Conservation (phyloP, 192 early-diverging fungal genomes). For the Paraglomus brasilianum region DNA sequence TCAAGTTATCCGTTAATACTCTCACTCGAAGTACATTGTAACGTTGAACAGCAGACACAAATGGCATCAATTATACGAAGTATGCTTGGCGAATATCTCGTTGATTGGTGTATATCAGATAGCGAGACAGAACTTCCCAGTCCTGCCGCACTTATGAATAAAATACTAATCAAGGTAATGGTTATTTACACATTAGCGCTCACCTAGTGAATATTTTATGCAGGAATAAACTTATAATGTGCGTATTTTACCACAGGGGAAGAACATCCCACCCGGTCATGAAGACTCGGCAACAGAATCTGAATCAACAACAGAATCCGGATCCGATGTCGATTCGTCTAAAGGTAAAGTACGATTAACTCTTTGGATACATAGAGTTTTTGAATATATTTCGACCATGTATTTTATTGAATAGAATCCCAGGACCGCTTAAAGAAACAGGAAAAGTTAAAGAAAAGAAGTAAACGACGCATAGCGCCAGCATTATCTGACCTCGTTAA, state of each 20-base stretch:
- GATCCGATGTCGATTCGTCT: constrained; percentile 43
- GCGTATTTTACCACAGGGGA: constrained; percentile 6
- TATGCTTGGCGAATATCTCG: constrained; percentile 67
- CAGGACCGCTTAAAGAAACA: constrained; percentile 11
- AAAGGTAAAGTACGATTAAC: background rate
- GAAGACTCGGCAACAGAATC: constrained; percentile 26
- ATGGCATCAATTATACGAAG: constrained; percentile 71
- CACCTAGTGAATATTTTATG: background rate
- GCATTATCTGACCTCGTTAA: constrained; percentile 58
- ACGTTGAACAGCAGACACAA: constrained; percentile 64
- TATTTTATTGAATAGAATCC: background rate
- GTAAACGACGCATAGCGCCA: constrained; percentile 48
- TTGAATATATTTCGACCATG: background rate
- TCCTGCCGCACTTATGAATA: constrained; percentile 64
- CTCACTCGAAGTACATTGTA: constrained; percentile 84
- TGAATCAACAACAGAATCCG: constrained; percentile 42
- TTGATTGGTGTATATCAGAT: constrained; percentile 45
- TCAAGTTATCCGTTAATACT: constrained; percentile 82
- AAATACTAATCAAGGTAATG: constrained; percentile 77
- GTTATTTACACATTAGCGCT: constrained; percentile 15
- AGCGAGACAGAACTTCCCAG: constrained; percentile 59
- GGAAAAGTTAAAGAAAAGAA: constrained; percentile 33
- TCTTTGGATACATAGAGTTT: background rate
- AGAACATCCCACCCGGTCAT: constrained; percentile 11
- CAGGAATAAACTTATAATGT: background rate